Conservation (phyloP, 1,284 basidiomycete genomes). For the Ceratobasidium sp. region DNA sequence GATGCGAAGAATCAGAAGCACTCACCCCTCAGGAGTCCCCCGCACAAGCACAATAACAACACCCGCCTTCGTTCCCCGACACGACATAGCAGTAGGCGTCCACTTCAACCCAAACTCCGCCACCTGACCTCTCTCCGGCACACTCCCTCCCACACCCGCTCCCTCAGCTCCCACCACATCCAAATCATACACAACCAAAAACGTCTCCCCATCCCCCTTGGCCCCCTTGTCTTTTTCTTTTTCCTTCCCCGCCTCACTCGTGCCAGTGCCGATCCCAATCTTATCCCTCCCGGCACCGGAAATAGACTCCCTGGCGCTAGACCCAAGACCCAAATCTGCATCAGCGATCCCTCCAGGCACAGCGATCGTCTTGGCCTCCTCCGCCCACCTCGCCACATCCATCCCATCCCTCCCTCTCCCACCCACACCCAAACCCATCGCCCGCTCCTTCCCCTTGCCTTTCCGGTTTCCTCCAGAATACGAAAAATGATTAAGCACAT, state of each 20-base stretch:
- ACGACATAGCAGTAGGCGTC: conserved; percentile 1
- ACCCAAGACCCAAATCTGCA: no score
- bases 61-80: conserved; percentile 11
- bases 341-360: no score
- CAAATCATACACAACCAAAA: conserved; percentile 27
- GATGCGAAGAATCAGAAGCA: background rate
- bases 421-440: background rate
- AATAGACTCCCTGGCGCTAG: no score
- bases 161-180: background rate
- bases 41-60: conserved; percentile 9
- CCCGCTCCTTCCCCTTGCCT: no score
- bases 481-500: background rate
- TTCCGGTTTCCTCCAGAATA: background rate
- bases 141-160: no score
- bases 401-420: background rate
- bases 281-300: no score
- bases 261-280: no score
- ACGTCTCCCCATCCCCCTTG: conserved; percentile 3
- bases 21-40: background rate
- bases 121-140: background rate
- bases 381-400: background rate
- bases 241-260: background rate
- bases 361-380: background rate
- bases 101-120: conserved; percentile 1
- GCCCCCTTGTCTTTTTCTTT: conserved; percentile 9